These are phyloP conservation scores for Nakazawaea ernobii DNA, from an alignment of 805 yeast species.

Conservation along the genomic window DNA sequence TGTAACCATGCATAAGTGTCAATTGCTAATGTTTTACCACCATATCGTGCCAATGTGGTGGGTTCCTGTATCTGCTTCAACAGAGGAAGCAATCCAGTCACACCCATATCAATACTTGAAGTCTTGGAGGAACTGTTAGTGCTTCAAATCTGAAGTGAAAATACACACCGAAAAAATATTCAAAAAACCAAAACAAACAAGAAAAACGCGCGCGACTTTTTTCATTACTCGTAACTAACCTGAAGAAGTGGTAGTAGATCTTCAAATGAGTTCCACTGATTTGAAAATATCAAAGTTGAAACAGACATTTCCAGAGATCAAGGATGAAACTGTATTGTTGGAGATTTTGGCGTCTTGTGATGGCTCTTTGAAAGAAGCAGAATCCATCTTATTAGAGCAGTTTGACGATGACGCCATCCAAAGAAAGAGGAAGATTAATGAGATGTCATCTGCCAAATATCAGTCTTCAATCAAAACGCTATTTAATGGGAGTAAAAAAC, in stretches of 20 bases:
- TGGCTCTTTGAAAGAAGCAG: constrained; percentile 43
- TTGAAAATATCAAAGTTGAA: constrained; percentile 31
- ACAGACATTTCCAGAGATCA: constrained; percentile 37
- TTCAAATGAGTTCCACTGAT: constrained; percentile 25
- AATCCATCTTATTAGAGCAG: constrained; percentile 33
- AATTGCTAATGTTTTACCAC: constrained; percentile 80
- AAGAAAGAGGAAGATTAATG: constrained; percentile 6
- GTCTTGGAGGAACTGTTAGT: too few relatives aligned
- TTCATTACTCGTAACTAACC: too few relatives aligned
- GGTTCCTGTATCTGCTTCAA: constrained; percentile 68
- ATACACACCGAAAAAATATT: too few relatives aligned
- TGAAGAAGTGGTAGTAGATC: neutral
- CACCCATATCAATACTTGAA: too few relatives aligned
- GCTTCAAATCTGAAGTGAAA: too few relatives aligned
- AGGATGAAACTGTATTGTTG: constrained; percentile 28
- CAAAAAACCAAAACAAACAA: too few relatives aligned
- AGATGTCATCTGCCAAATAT: constrained; percentile 10
- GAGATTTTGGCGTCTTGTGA: constrained; percentile 50
- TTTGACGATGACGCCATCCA: constrained; percentile 13
- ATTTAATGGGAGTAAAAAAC: constrained; percentile 4
- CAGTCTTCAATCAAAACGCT: constrained; percentile 15
- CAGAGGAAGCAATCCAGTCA: constrained; percentile 73
- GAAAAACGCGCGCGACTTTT: too few relatives aligned
- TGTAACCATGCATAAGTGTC: constrained; percentile 98
- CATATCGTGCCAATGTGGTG: constrained; percentile 49